Evolutionary conservation across 2,329 filamentous ascomycete genomes (phyloP), one percentile per base, ranked within the genome.

Genomic region (Bipolaris cookei): DNA sequence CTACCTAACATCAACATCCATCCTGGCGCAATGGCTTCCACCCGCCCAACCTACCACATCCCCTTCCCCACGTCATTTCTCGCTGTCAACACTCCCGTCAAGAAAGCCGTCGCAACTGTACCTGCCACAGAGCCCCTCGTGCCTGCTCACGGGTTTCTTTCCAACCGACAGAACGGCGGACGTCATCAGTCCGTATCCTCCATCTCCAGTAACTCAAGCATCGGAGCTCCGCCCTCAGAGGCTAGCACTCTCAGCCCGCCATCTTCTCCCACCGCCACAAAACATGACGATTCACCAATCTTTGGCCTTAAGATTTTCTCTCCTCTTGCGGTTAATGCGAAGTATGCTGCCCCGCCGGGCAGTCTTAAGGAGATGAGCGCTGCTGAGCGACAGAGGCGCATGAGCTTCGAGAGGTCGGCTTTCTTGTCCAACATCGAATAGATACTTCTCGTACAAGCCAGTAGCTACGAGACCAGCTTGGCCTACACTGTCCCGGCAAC

Each of bases 11-110:
- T 44, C 43, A 45, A 44, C 37, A 60, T 53, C 44, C 64, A 73
- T 39, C 55, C 66, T 66, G 67, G 62, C 68, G 67, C 67, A 67
- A 76, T 75, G 72, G 70, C 72, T 70, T 66, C 67, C 64, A 66
- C 67, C 52, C 65, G 62, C 50, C 62, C 66, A 61, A 64, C 63
- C 64, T 72, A 67, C 71, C 72, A 76, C 71, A 76, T 76, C 58
- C 71, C 73, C 51, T 75, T 76, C 67, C 73, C 73, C 25, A 62
- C 58, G 47, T 65, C 56, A 66, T 76, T 73, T 63, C 70, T 76
- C 65, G 64, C 72, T 51, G 68, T 76, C 68, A 76, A 76, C 66
- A 67, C 69, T 54, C 69, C 67, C 53, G n/a, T 62, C 63, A 69
- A 72, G 54, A 64, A 68, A 58, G 38, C 62, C 32, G 37, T 42